phyloP scores from a whole-genome alignment of 2,329 filamentous ascomycete species.

The Ophiostoma populinum region DNA sequence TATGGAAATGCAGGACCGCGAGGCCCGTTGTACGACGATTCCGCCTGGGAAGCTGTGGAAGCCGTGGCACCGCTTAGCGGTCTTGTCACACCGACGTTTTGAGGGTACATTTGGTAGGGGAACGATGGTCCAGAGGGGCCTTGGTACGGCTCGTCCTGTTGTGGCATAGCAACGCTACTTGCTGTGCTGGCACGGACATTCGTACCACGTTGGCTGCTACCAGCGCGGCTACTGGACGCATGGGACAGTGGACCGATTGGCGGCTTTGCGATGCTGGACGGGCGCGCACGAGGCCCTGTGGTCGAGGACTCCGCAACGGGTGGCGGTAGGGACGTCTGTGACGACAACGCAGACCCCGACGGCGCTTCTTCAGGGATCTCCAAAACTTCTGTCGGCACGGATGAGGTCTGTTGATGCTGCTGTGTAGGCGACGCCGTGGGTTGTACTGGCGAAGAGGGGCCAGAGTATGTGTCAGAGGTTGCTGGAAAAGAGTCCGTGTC shows the following conservation, averaged over 20 bases:
- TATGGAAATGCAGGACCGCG: conserved; percentile 70
- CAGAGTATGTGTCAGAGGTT: too few relatives aligned
- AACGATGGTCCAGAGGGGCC: conserved; percentile 61
- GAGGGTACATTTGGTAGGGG: conserved; percentile 71
- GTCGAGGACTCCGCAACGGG: background rate
- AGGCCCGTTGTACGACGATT: conserved; percentile 36
- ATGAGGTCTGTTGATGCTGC: background rate
- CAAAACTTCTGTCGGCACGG: too few relatives aligned
- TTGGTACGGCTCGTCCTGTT: conserved; percentile 46
- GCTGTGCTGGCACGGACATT: conserved; percentile 19
- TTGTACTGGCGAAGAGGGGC: too few relatives aligned
- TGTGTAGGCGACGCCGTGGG: too few relatives aligned
- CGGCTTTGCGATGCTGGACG: conserved; percentile 39
- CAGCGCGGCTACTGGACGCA: background rate
- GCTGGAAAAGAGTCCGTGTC: too few relatives aligned
- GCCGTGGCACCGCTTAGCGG: conserved; percentile 46
- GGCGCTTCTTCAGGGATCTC: too few relatives aligned
- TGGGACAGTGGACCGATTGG: conserved; percentile 15
- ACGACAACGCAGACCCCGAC: too few relatives aligned
- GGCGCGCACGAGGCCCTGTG: conserved; percentile 14
- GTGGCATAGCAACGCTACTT: conserved; percentile 11
- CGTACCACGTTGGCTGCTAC: conserved; percentile 10
- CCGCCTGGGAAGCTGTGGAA: conserved; percentile 21
- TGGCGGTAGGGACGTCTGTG: background rate
- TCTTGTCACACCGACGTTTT: conserved; percentile 58